Evolutionary conservation across 139 green algal genomes (phyloP), one percentile per base, ranked within the genome.

Genomic region (Protoeuglena noctilucae): DNA sequence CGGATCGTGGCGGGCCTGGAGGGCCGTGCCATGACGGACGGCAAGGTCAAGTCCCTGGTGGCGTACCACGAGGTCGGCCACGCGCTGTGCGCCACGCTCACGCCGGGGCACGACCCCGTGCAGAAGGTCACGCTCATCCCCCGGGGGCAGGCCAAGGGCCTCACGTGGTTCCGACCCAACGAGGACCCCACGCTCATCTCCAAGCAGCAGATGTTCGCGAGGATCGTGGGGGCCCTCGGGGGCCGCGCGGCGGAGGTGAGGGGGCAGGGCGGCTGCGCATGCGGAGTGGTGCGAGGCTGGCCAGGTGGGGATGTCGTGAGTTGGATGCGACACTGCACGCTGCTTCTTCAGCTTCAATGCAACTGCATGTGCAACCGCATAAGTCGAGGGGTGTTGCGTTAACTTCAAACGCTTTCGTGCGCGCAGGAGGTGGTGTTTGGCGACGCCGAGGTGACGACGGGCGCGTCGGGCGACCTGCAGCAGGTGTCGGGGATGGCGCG

Each of bases 51-150:
- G 80, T 76, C 59, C 24, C 80, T 97, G 50, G 89, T 96, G 16
- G 89, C 89, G 3, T 97, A 96, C 72, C 87, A 96, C 64, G 86
- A 95, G 70, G 86, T 99, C 17, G 91, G 91, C 51, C 91, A 99
- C 54, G 91, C 91, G 48, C 77, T 99, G 39, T 98, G 91, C 68
- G 91, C 76, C 39, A 96, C 88, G 22, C 68, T 98, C 26, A 94
- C 80, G 3, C 68, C 85, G 21, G 91, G 91, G 48, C 91, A 98
- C 64, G 91, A 98, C 70, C 64, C 88, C 7, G 91, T 98, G 53
- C 91, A 98, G 79, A 98, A 98, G 81, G 89, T 98, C 1, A 98
- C 91, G 3, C 75, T 98, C 3, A 86, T 98, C 51, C 91, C 91
- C 3, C 77, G 91, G 55, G 91, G 91, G 24, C 91, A 98, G 77